Percentiles rank a stretch among this genome's conserved stretches.
Conservation (phyloP, 1,284 basidiomycete genomes). For the Trametes versicolor region DNA sequence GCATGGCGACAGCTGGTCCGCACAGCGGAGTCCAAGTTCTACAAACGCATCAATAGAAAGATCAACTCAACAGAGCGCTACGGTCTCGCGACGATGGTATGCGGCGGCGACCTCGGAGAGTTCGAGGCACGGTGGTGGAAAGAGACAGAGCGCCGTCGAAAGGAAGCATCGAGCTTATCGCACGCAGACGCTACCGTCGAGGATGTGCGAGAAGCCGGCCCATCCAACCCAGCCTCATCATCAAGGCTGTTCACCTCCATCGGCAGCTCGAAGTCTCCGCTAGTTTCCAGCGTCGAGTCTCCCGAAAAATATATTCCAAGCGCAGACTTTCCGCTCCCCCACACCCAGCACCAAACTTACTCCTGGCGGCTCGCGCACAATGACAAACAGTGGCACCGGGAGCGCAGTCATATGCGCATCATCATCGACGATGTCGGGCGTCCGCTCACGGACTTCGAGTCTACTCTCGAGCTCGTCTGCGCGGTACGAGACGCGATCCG, state of each 20-base stretch:
- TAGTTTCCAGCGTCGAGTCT: not conserved
- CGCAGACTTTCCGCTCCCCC: slow-evolving; percentile 2
- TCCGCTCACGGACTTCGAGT: slow-evolving; percentile 19
- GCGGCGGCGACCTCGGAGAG: slow-evolving; percentile 20
- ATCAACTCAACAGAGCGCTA: slow-evolving; percentile 7
- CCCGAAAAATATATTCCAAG: not conserved
- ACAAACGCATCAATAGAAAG: slow-evolving; percentile 9
- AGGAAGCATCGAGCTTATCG: not conserved
- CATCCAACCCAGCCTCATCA: not conserved
- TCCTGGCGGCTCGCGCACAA: slow-evolving; percentile 13
- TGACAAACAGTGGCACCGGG: slow-evolving; percentile 1
- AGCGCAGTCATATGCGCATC: slow-evolving; percentile 33
- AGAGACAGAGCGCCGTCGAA: not conserved
- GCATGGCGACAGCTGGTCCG: slow-evolving; percentile 26
- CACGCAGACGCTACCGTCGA: not conserved
- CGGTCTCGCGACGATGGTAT: slow-evolving; percentile 12
- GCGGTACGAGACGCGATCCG: slow-evolving; percentile 27
- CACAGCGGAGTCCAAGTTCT: slow-evolving; percentile 16
- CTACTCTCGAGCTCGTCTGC: slow-evolving; percentile 19
- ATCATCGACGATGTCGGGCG: slow-evolving; percentile 27
- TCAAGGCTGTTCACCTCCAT: not conserved
- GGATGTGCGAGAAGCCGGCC: not conserved
- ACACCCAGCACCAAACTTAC: slow-evolving; percentile 21
- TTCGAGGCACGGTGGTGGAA: slow-evolving; percentile 14
- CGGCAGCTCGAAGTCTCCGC: not conserved